These are phyloP conservation scores for Anaeromyces robustus DNA, from an alignment of 192 early-diverging fungal species.

Conservation along the genomic window DNA sequence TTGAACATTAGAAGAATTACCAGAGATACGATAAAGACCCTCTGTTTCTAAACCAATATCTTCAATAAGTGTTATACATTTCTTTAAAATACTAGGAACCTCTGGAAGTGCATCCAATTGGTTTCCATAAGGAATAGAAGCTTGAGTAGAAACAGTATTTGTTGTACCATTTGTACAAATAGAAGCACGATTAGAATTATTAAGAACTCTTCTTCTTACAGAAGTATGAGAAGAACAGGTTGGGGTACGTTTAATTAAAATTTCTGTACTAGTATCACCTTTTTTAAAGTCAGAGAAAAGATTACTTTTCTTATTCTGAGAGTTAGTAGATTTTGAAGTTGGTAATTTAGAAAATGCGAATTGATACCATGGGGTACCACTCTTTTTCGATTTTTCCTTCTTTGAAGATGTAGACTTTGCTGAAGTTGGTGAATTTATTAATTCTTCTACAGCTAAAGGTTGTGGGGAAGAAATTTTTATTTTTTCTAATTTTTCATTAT, in stretches of 20 bases:
- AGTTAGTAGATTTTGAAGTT: background rate
- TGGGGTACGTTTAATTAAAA: background rate
- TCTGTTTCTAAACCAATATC: conserved; percentile 31
- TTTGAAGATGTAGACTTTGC: conserved; percentile 2
- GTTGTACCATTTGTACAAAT: conserved; percentile 9
- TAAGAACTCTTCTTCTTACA: conserved; percentile 17
- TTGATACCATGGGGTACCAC: background rate
- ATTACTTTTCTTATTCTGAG: background rate
- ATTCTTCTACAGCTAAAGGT: background rate
- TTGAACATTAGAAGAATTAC: conserved; percentile 19
- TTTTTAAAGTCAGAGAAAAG: background rate
- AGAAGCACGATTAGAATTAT: conserved; percentile 8
- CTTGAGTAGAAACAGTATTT: conserved; percentile 14
- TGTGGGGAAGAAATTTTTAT: conserved; percentile 2
- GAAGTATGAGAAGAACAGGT: conserved; percentile 2
- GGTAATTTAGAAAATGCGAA: background rate
- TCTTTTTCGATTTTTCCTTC: conserved; percentile 8
- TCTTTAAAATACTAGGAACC: conserved; percentile 21
- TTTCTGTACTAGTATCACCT: background rate
- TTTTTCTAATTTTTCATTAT: background rate
- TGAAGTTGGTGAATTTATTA: background rate
- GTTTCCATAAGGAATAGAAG: conserved; percentile 1
- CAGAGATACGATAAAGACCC: conserved; percentile 31
- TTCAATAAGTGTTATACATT: conserved; percentile 28
- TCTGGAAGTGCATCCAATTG: conserved; percentile 10